These are phyloP conservation scores for Lactifluus volemus DNA, from an alignment of 768 basidiomycete species.

Conservation along the genomic window DNA sequence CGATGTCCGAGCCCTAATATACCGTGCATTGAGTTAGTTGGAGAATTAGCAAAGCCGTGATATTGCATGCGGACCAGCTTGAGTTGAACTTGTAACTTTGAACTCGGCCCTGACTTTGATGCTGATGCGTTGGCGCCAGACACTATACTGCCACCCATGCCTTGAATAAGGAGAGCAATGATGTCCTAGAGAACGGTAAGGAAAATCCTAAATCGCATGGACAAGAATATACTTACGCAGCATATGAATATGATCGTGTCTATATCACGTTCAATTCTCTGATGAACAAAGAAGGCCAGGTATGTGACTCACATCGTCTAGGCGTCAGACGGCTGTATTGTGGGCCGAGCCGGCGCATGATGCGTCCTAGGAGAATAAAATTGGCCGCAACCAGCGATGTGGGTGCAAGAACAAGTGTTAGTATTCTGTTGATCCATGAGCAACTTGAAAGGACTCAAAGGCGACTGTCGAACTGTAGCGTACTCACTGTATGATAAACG, in stretches of 20 bases:
- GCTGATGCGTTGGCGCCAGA: not conserved
- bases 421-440: not conserved
- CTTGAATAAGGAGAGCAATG: conserved; percentile 11
- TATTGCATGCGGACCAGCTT: no score
- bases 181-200: conserved; percentile 12
- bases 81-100: no score
- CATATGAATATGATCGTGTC: conserved; percentile 13
- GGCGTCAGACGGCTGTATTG: conserved; percentile 14
- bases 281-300: not conserved
- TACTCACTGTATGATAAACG: conserved; percentile 17
- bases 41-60: no score
- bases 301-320: conserved; percentile 7
- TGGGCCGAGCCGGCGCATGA: conserved; percentile 11
- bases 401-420: conserved; percentile 11
- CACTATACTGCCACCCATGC: conserved; percentile 11
- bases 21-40: not conserved
- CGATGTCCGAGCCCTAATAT: not conserved
- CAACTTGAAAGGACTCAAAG: not conserved
- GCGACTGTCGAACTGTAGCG: not conserved
- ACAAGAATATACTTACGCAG: not conserved
- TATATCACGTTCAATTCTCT: not conserved
- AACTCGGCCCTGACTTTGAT: no score
- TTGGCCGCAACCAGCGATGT: conserved; percentile 10
- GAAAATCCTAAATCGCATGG: not conserved
- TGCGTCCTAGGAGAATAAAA: not conserved